phyloP scores from a whole-genome alignment of 331 rosid species.

The Cydonia oblonga region DNA sequence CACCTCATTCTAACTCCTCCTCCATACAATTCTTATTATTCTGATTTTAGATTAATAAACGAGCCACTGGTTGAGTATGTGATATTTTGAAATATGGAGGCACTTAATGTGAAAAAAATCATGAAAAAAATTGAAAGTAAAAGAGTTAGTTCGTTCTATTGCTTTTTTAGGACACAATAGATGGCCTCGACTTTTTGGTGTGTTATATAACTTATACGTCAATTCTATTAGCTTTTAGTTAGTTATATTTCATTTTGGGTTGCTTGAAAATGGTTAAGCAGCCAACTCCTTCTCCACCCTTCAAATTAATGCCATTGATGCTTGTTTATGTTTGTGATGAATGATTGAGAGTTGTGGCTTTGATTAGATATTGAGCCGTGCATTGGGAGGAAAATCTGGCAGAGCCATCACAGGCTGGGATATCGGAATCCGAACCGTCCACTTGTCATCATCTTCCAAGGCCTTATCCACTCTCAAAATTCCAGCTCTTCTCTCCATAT shows the following conservation, averaged over 20 bases:
- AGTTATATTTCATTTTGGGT: not conserved
- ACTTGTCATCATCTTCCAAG: slow-evolving; percentile 35
- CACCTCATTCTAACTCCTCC: no score
- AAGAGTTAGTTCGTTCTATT: not conserved
- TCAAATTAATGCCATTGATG: not conserved
- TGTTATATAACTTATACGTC: no score
- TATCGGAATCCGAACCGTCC: slow-evolving; percentile 53
- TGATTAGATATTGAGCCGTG: slow-evolving; percentile 60
- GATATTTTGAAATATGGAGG: no score
- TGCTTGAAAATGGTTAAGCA: not conserved
- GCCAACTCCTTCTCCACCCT: not conserved
- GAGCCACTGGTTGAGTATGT: no score
- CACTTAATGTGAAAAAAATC: not conserved
- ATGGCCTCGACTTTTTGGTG: no score
- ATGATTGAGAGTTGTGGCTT: not conserved
- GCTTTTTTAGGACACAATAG: not conserved
- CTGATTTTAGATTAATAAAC: no score
- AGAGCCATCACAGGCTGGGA: slow-evolving; percentile 79
- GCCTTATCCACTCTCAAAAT: slow-evolving; percentile 34
- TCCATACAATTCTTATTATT: no score
- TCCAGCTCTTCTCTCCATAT: slow-evolving; percentile 50
- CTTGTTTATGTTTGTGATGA: not conserved
- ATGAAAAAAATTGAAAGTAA: no score
- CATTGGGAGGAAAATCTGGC: slow-evolving; percentile 74
- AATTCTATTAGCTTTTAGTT: not conserved